Evolutionary conservation across 192 early-diverging fungal genomes (phyloP), one percentile per base, ranked within the genome.

Genomic region (Backusella luteola): DNA sequence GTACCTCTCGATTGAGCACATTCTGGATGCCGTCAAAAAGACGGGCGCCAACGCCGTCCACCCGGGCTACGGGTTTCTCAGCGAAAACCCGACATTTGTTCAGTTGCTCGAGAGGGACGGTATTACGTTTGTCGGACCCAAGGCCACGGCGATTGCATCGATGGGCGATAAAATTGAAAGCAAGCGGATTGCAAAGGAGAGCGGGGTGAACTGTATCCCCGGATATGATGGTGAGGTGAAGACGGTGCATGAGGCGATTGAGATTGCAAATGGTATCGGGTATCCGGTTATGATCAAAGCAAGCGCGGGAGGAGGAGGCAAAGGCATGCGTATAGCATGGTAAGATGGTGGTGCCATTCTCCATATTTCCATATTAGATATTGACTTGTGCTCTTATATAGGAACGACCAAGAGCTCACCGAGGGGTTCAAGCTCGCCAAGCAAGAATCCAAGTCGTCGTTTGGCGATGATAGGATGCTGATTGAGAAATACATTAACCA

Each of bases 21-120:
- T 98, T 67, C 72, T 98, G 68, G 81, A 88, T 6, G 95, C 93
- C 35, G 89, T 93, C 66, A 86, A 91, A 72, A 49, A 85, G 34
- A 92, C 93, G 66, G 93, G 93, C 7, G 93, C 94, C 12, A 89
- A 98, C 81, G 97, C 97, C 23, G 95, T 98, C 53, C 97, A 98
- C 76, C 97, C 97, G 0, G 96, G 93, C 3, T 98, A 98, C 81
- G 97, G 97, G 1, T 98, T 98, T 85, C 85, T 98, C 71, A 94
- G 92, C n/a, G 97, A 98, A 80, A 98, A 96, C 81, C 78, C 89
- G 2, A 39, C 79, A 38, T 97, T 98, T 90, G 96, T 94, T 21
- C 78, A 91, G 79, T 86, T 89, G 23, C 87, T 97, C 34, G 91
- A 94, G 29, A 83, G 88, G 2, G 88, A 86, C 12, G 92, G 92